Conservation (phyloP, 2,329 filamentous ascomycete species). For the Claviceps capensis region DNA sequence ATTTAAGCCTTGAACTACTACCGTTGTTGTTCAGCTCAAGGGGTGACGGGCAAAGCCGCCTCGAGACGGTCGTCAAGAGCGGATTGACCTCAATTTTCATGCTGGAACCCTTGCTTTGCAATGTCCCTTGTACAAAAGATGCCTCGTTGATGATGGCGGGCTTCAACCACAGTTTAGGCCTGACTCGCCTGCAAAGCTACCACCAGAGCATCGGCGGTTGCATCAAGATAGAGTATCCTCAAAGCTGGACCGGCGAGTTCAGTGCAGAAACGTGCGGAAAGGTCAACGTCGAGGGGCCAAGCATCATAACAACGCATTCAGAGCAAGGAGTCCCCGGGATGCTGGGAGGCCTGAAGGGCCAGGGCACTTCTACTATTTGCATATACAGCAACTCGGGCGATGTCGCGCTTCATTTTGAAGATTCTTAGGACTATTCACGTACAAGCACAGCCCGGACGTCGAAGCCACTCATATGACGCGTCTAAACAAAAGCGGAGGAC, state of each 20-base stretch:
- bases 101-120: too few relatives aligned
- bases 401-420: background rate
- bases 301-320: background rate
- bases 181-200: background rate
- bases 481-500: too few relatives aligned
- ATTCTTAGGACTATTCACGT: too few relatives aligned
- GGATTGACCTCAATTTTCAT: constrained; percentile 22
- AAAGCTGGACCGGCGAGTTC: background rate
- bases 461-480: too few relatives aligned
- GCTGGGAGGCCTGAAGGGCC: background rate
- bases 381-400: background rate
- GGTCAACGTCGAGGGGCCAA: background rate
- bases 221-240: background rate
- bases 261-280: background rate
- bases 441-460: too few relatives aligned
- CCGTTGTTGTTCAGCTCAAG: constrained; percentile 28
- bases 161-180: too few relatives aligned
- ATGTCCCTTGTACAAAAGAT: too few relatives aligned
- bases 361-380: background rate
- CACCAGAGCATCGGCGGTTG: background rate
- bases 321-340: background rate
- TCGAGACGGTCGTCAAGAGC: constrained; percentile 31
- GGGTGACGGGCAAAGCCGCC: constrained; percentile 11
- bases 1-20: constrained; percentile 19
- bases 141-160: too few relatives aligned